Percentiles rank a stretch among this genome's conserved stretches.
Evolutionary conservation across 2,329 filamentous ascomycete species (phyloP).

Genomic region (Cercospora beticola): DNA sequence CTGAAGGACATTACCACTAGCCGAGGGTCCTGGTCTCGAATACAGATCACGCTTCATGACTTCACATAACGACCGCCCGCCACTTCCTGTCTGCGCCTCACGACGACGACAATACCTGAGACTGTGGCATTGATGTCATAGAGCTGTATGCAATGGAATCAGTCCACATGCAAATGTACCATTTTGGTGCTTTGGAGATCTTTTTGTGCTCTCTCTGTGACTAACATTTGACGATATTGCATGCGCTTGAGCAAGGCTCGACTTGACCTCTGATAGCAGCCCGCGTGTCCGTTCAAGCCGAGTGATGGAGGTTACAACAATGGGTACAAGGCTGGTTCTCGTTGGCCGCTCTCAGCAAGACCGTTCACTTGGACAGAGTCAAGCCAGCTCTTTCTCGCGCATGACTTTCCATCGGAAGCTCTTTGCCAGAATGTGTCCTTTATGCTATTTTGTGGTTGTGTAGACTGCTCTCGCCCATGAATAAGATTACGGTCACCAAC

Average conservation of each 20-base stretch:
- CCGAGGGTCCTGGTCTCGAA: conserved; percentile 15
- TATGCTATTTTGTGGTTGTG: background rate
- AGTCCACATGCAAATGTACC: background rate
- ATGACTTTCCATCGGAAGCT: background rate
- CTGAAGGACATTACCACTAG: conserved; percentile 3
- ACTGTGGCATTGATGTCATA: background rate
- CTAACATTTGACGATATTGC: background rate
- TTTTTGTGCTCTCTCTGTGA: background rate
- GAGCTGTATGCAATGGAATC: conserved; percentile 1
- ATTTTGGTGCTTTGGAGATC: background rate
- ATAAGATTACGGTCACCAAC: background rate
- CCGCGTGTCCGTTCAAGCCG: background rate
- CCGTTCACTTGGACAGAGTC: background rate
- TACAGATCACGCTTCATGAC: conserved; percentile 19
- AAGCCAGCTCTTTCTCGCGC: background rate
- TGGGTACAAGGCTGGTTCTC: background rate
- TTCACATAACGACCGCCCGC: background rate
- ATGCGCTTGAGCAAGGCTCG: background rate
- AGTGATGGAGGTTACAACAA: background rate
- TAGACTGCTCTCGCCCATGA: background rate
- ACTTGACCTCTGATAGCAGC: background rate
- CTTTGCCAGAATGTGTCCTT: background rate
- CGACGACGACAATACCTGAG: background rate
- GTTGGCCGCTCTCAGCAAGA: background rate
- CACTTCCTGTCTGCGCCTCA: background rate